Evolutionary conservation across 345 rosid genomes (phyloP).

Genomic region (Pugionium dolabratum): DNA sequence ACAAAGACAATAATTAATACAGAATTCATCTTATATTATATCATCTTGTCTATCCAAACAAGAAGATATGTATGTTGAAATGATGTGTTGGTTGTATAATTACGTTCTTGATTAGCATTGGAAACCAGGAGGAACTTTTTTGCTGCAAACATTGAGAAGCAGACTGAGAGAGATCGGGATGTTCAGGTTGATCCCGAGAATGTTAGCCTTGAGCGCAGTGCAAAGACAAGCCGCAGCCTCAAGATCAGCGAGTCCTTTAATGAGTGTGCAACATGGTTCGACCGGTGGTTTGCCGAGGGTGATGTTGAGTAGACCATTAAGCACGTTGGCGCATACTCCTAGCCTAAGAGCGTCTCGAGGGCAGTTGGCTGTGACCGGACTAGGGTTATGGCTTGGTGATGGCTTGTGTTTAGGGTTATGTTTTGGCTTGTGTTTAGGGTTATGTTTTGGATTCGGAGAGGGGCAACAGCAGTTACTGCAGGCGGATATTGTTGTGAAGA

Average conservation of each 20-base stretch:
- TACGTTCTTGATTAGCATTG: constrained; percentile 42
- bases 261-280: constrained; percentile 46
- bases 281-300: constrained; percentile 49
- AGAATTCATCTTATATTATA: not conserved
- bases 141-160: constrained; percentile 49
- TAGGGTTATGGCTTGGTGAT: constrained; percentile 40
- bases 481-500: constrained; percentile 48
- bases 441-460: constrained; percentile 50
- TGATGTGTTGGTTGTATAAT: constrained; percentile 18
- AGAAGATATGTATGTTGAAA: constrained; percentile 20
- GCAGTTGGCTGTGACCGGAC: constrained; percentile 34
- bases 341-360: constrained; percentile 50
- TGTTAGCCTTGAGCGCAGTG: constrained; percentile 47
- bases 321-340: constrained; percentile 49
- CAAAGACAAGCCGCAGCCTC: constrained; percentile 65
- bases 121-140: constrained; percentile 43
- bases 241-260: constrained; percentile 50
- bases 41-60: constrained; percentile 18
- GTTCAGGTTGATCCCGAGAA: constrained; percentile 52
- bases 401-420: constrained; percentile 41
- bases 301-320: constrained; percentile 44
- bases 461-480: constrained; percentile 51
- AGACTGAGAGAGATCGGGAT: constrained; percentile 49
- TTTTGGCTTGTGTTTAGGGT: constrained; percentile 30
- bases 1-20: not conserved